Evolutionary conservation across 352 stramenopile species (phyloP).

Genomic region (Globisporangium camurandrum): DNA sequence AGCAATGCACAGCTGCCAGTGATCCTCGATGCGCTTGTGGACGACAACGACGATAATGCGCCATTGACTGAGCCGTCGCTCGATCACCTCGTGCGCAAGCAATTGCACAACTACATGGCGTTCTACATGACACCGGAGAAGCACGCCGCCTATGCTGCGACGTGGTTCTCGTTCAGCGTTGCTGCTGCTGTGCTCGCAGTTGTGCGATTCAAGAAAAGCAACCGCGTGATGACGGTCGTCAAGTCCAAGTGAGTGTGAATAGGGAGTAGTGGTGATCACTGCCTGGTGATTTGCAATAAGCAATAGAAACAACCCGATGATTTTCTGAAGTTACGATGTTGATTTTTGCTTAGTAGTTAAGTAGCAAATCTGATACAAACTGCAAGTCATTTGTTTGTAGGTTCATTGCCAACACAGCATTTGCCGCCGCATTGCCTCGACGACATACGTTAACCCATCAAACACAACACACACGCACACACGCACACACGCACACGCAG

Average conservation of each 20-base stretch:
- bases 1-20: conserved; percentile 60
- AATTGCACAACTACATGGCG: conserved; percentile 65
- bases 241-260: background rate
- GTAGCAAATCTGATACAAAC: too few relatives aligned
- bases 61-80: conserved; percentile 23
- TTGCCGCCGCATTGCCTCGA: too few relatives aligned
- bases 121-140: conserved; percentile 89
- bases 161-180: conserved; percentile 80
- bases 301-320: too few relatives aligned
- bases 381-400: too few relatives aligned
- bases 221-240: conserved; percentile 17
- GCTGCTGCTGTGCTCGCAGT: conserved; percentile 60
- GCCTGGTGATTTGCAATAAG: too few relatives aligned
- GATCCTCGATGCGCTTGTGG: conserved; percentile 73
- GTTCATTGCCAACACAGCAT: too few relatives aligned
- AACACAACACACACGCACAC: too few relatives aligned
- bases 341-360: too few relatives aligned
- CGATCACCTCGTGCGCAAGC: conserved; percentile 63
- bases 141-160: conserved; percentile 76
- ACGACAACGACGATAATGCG: conserved; percentile 22
- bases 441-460: too few relatives aligned
- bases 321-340: too few relatives aligned
- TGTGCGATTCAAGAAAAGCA: conserved; percentile 61
- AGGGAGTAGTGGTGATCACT: too few relatives aligned
- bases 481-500: too few relatives aligned